phyloP scores from a whole-genome alignment of 2,329 filamentous ascomycete species.

The Talaromyces pinophilus region DNA sequence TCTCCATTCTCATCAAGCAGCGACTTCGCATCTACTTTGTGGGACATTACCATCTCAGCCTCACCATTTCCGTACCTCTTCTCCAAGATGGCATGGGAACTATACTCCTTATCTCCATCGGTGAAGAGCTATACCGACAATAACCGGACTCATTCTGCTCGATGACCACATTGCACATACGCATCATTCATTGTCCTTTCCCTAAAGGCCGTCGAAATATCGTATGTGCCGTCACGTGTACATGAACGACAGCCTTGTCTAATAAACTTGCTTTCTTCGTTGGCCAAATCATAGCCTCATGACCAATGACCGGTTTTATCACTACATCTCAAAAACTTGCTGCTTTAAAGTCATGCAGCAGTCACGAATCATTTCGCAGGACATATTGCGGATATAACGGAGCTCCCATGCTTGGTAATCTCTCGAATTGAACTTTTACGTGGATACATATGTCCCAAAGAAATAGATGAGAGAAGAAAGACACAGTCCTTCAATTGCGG shows the following conservation, averaged over 20 bases:
- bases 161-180: neutral
- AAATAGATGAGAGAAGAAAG: neutral
- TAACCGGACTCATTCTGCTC: neutral
- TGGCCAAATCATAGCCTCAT: neutral
- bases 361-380: neutral
- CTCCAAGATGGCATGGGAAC: neutral
- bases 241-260: neutral
- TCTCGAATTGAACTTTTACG: neutral
- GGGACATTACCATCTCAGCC: neutral
- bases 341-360: neutral
- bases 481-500: neutral
- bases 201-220: neutral
- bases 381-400: neutral
- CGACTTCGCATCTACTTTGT: neutral
- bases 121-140: neutral
- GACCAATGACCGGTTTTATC: neutral
- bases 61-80: neutral
- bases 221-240: neutral
- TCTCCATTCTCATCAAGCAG: neutral
- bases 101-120: neutral
- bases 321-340: neutral
- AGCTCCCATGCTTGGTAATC: neutral
- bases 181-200: neutral
- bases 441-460: neutral
- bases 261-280: neutral